Evolutionary conservation across 768 basidiomycete genomes (phyloP).

Genomic region (Serpula lacrymans): DNA sequence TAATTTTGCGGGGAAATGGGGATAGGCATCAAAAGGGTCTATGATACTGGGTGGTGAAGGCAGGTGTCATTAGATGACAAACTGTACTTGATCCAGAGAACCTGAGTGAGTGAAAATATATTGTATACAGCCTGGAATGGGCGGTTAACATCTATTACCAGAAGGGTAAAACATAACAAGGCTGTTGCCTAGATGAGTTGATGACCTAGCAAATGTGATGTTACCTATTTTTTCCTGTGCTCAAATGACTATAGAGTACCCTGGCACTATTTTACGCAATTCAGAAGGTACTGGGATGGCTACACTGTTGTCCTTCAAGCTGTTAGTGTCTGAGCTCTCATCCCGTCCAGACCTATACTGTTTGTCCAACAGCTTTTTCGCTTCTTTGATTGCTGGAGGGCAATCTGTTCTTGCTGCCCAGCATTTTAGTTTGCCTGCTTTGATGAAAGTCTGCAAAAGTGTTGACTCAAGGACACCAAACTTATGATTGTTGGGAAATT

Average conservation of each 20-base stretch:
- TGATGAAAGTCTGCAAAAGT: slow-evolving; percentile 13
- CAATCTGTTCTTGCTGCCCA: slow-evolving; percentile 18
- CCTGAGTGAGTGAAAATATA: slow-evolving; percentile 17
- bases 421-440: slow-evolving; percentile 8
- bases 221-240: too few species aligned
- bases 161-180: slow-evolving; percentile 11
- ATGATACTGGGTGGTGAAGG: not conserved
- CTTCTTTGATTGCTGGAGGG: slow-evolving; percentile 10
- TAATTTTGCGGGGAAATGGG: slow-evolving; percentile 8
- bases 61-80: not conserved
- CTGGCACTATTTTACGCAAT: too few species aligned
- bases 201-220: slow-evolving; percentile 4
- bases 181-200: slow-evolving; percentile 10
- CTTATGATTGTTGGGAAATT: slow-evolving; percentile 20
- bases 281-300: too few species aligned
- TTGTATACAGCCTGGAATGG: slow-evolving; percentile 12
- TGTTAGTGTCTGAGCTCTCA: too few species aligned
- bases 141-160: not conserved
- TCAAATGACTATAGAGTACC: too few species aligned
- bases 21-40: not conserved
- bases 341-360: too few species aligned
- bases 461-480: slow-evolving; percentile 11
- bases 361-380: slow-evolving; percentile 17
- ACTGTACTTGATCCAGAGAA: too few species aligned
- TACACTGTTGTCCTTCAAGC: too few species aligned